phyloP scores from a whole-genome alignment of 495 filamentous ascomycete genomes.

The Daldinia vernicosa region DNA sequence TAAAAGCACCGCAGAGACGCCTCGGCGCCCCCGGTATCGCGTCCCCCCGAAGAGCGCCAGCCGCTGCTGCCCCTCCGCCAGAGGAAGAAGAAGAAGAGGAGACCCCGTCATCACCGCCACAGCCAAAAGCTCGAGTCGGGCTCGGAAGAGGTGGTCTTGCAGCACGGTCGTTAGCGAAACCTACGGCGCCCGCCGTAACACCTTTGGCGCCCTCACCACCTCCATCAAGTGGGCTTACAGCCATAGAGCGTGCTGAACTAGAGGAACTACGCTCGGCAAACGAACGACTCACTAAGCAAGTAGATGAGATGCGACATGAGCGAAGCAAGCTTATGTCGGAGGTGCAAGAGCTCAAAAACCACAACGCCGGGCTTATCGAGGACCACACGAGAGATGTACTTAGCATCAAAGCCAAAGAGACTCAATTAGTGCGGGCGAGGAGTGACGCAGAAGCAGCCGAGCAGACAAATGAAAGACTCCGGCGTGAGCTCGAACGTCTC shows the following conservation, averaged over 20 bases:
- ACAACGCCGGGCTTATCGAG: constrained; percentile 96
- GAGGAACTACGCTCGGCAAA: constrained; percentile 86
- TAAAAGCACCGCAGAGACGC: constrained; percentile 75
- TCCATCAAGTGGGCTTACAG: constrained; percentile 67
- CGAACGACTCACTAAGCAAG: constrained; percentile 73
- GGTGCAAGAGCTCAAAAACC: constrained; percentile 87
- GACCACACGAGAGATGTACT: constrained; percentile 96
- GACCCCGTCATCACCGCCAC: constrained; percentile 60
- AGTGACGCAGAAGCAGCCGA: constrained; percentile 90
- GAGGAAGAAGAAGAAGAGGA: constrained; percentile 64
- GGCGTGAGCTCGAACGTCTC: constrained; percentile 88
- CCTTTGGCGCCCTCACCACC: constrained; percentile 56
- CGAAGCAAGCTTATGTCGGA: constrained; percentile 77
- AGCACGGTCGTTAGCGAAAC: constrained; percentile 86
- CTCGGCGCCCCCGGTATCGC: constrained; percentile 65
- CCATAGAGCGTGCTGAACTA: constrained; percentile 84
- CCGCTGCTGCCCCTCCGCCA: constrained; percentile 58
- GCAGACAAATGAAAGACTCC: constrained; percentile 79
- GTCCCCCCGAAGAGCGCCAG: constrained; percentile 72
- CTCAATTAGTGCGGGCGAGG: constrained; percentile 89
- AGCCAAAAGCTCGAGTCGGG: constrained; percentile 72
- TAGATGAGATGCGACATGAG: constrained; percentile 80
- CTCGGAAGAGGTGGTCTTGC: constrained; percentile 82
- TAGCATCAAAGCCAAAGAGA: constrained; percentile 97
- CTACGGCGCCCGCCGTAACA: constrained; percentile 55